A percentile compares a stretch with the other conserved stretches of the same genome.
Conservation (phyloP, 2,329 filamentous ascomycete genomes). For the Endoconidiophora polonica region DNA sequence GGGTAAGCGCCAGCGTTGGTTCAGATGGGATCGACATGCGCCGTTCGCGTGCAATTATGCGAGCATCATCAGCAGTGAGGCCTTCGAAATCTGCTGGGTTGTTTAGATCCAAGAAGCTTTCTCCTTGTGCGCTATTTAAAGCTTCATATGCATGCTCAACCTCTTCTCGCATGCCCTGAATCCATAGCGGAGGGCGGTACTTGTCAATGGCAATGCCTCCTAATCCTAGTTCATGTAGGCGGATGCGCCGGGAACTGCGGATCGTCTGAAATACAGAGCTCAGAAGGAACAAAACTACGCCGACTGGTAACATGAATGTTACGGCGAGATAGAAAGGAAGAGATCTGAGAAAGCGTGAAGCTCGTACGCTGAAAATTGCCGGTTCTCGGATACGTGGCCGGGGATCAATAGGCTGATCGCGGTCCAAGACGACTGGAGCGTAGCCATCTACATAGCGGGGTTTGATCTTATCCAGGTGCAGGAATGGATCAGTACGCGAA, state of each 20-base stretch:
- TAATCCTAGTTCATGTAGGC: slow-evolving; percentile 54
- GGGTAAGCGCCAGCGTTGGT: slow-evolving; percentile 61
- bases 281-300: slow-evolving; percentile 50
- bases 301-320: slow-evolving; percentile 56
- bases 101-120: slow-evolving; percentile 51
- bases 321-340: slow-evolving; percentile 50
- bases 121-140: slow-evolving; percentile 48
- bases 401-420: slow-evolving; percentile 37
- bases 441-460: slow-evolving; percentile 56
- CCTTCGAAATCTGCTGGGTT: slow-evolving; percentile 26
- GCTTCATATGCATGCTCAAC: slow-evolving; percentile 66
- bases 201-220: slow-evolving; percentile 49
- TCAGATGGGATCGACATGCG: slow-evolving; percentile 29
- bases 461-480: slow-evolving; percentile 32
- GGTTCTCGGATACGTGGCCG: slow-evolving; percentile 15
- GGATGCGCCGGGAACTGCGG: slow-evolving; percentile 57
- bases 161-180: slow-evolving; percentile 57
- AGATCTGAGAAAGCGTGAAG: slow-evolving; percentile 21
- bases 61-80: slow-evolving; percentile 22
- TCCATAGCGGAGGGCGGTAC: slow-evolving; percentile 61
- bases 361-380: slow-evolving; percentile 19
- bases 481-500: slow-evolving; percentile 60
- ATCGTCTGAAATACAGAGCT: slow-evolving; percentile 65
- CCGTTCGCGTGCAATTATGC: slow-evolving; percentile 25
- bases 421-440: slow-evolving; percentile 59